phyloP scores from a whole-genome alignment of 208 protist species.

The Tritrichomonas musculus region DNA sequence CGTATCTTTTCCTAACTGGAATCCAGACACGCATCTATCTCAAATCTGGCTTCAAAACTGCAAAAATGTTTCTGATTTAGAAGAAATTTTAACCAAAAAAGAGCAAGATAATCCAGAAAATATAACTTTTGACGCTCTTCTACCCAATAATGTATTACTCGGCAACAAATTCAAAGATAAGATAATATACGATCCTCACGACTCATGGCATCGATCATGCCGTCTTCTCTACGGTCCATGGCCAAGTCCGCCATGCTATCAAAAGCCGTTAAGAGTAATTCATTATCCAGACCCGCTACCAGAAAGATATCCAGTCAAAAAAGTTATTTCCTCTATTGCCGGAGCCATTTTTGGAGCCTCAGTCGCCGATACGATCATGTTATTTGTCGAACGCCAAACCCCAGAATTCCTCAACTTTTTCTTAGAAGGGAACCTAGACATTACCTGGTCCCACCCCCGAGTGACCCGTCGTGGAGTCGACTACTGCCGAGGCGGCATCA shows the following conservation, averaged over 20 bases:
- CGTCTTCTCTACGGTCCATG: not conserved
- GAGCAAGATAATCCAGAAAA: no score
- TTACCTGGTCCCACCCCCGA: not conserved
- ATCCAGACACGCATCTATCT: no score
- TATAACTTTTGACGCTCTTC: no score
- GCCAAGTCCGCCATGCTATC: not conserved
- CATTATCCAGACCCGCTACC: not conserved
- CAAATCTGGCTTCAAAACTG: no score
- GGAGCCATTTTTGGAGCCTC: not conserved
- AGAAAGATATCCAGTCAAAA: not conserved
- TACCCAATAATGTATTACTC: no score
- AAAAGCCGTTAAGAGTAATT: no score
- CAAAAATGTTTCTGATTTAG: no score
- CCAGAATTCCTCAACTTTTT: not conserved
- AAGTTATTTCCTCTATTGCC: not conserved
- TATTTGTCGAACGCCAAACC: not conserved
- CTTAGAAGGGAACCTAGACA: not conserved
- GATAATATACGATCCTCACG: not conserved
- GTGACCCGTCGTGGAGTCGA: not conserved
- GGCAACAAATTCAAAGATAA: no score
- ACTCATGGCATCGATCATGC: not conserved
- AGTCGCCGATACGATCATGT: not conserved
- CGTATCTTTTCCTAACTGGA: no score
- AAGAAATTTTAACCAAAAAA: no score
- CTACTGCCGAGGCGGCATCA: not conserved